Conservation (phyloP, 202 grass and related monocot species). For the Eragrostis tef region DNA sequence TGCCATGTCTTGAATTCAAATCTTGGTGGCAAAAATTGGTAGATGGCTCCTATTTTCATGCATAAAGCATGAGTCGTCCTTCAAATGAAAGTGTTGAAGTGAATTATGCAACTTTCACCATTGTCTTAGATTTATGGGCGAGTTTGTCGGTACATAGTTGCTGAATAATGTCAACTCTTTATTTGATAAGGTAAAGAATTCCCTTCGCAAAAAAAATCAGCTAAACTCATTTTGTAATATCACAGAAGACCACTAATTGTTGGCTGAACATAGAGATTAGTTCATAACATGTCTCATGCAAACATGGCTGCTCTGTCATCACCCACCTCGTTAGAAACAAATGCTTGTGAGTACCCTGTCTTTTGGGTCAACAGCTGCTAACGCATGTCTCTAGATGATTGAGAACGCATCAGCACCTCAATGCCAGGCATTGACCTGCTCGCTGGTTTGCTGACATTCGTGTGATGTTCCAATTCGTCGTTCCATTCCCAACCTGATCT, state of each 20-base stretch:
- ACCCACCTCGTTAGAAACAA: background rate
- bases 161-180: slow-evolving; percentile 28
- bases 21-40: no score
- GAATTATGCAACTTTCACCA: no score
- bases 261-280: background rate
- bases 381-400: background rate
- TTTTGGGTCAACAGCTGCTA: background rate
- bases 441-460: background rate
- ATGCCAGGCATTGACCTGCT: slow-evolving; percentile 26
- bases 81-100: no score
- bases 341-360: background rate
- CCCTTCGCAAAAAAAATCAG: no score
- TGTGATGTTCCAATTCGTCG: background rate
- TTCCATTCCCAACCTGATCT: background rate
- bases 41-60: no score
- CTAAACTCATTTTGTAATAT: slow-evolving; percentile 36
- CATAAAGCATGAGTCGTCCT: no score
- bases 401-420: background rate
- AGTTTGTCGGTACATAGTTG: no score
- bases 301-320: background rate
- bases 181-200: slow-evolving; percentile 1
- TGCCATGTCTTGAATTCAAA: no score
- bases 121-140: no score
- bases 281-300: background rate
- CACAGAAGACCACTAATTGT: background rate